phyloP scores from a whole-genome alignment of 1,139 yeast species.

The Yamadazyma sp. region DNA sequence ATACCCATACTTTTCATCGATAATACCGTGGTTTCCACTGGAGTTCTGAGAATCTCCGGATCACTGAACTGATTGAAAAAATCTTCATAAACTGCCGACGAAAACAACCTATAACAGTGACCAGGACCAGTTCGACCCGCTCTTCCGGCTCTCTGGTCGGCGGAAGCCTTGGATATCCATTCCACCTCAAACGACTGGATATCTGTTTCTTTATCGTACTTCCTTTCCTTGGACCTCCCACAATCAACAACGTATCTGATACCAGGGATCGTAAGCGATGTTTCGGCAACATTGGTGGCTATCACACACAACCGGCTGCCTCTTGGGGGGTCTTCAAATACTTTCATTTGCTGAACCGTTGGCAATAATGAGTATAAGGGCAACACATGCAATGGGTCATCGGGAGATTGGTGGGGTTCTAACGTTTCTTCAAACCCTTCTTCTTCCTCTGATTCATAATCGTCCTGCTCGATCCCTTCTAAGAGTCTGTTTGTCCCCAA shows the following conservation, averaged over 20 bases:
- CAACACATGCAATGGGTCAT: constrained; percentile 83
- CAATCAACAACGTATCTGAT: constrained; percentile 93
- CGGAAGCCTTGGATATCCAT: constrained; percentile 95
- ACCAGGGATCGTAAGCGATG: constrained; percentile 95
- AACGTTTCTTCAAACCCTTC: constrained; percentile 88
- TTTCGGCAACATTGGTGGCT: constrained; percentile 98
- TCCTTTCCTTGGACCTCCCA: constrained; percentile 90
- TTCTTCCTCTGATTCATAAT: constrained; percentile 53
- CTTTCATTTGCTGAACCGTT: constrained; percentile 91
- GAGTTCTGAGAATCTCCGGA: constrained; percentile 94
- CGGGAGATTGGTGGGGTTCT: constrained; percentile 72
- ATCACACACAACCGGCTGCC: constrained; percentile 88
- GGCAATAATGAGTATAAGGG: constrained; percentile 93
- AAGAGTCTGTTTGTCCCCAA: constrained; percentile 55
- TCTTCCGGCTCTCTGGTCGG: constrained; percentile 95
- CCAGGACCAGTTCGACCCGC: constrained; percentile 99
- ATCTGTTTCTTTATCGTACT: constrained; percentile 78
- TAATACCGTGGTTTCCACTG: constrained; percentile 90
- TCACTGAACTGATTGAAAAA: constrained; percentile 78
- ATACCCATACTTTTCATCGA: constrained; percentile 98
- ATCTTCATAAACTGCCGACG: constrained; percentile 93
- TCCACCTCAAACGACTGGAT: constrained; percentile 90
- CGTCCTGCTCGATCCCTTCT: constrained; percentile 27
- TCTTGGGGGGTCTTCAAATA: constrained; percentile 79
- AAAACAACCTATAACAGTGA: constrained; percentile 87